Evolutionary conservation across 352 stramenopile genomes (phyloP), one percentile per base, ranked within the genome.

Genomic region (Globisporangium recalcitrans): DNA sequence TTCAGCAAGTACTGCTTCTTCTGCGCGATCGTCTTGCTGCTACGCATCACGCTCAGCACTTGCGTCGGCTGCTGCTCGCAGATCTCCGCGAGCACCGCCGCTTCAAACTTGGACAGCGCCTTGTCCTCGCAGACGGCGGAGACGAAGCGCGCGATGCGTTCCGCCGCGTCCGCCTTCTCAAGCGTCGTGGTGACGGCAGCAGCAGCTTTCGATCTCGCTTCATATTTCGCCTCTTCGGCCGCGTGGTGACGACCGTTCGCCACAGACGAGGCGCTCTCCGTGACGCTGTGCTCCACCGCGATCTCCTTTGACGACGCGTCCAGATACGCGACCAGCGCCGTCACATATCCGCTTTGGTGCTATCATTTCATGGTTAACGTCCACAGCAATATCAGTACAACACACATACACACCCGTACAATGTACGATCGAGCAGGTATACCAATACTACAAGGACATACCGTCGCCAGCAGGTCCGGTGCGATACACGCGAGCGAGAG

Each of bases 401-500:
- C n/a, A n/a, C n/a, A n/a, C n/a, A n/a, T n/a, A n/a, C n/a, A n/a
- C n/a, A n/a, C n/a, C n/a, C n/a, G n/a, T n/a, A n/a, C n/a, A n/a
- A n/a, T n/a, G n/a, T n/a, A n/a, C n/a, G n/a, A n/a, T n/a, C n/a
- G n/a, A n/a, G n/a, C n/a, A n/a, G n/a, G n/a, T 32, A 19, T 40
- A 24, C 4, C 9, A 29, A 24, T 8, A 32, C 10, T 5, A 34
- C 10, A 38, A 7, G 31, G 14, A 58, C 36, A 22, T 24, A 64
- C 59, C 49, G 59, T 59, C 7, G n/a, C 29, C 10, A 89, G 71
- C 38, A 88, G 58, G 32, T 87, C 57, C 0, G 82, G 82, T 0
- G 67, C 74, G 40, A 71, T 46, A 22, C 77, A 87, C n/a, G 76
- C 82, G 32, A 89, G 62, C 32, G 82, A 76, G 2, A 91, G 77